phyloP scores from a whole-genome alignment of 768 basidiomycete species.

The Xerocomellus dryophilus region DNA sequence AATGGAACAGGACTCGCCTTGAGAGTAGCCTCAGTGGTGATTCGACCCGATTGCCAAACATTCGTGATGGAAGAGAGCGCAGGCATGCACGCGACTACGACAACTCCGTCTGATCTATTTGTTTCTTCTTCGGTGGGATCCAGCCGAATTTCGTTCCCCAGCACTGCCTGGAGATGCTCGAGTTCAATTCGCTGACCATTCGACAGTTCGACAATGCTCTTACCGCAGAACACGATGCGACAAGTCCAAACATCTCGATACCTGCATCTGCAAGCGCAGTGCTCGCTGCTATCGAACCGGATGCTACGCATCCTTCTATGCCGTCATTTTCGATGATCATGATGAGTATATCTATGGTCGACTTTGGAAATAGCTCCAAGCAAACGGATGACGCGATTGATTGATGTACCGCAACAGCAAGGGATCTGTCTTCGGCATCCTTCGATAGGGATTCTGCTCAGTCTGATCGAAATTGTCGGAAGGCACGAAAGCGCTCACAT shows the following conservation, averaged over 20 bases:
- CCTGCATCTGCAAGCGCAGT: constrained; percentile 92
- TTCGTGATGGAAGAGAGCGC: constrained; percentile 81
- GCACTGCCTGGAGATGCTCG: constrained; percentile 44
- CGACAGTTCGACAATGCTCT: constrained; percentile 17
- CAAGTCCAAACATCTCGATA: constrained; percentile 86
- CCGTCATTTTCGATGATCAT: constrained; percentile 91
- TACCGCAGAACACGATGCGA: constrained; percentile 79
- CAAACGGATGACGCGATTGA: constrained; percentile 80
- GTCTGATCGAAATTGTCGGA: neutral
- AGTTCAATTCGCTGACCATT: neutral
- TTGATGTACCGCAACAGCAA: constrained; percentile 82
- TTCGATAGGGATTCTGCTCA: constrained; percentile 33
- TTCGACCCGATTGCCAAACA: constrained; percentile 80
- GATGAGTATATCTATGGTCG: constrained; percentile 88
- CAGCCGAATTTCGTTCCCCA: constrained; percentile 62
- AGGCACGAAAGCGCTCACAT: constrained; percentile 49
- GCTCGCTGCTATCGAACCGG: constrained; percentile 83
- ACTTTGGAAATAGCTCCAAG: constrained; percentile 90
- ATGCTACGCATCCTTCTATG: constrained; percentile 82
- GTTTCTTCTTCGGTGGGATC: constrained; percentile 80
- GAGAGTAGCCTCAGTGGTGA: constrained; percentile 51
- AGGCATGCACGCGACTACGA: constrained; percentile 85
- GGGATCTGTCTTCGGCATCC: constrained; percentile 92
- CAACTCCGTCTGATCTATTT: constrained; percentile 50
- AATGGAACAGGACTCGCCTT: constrained; percentile 45